Evolutionary conservation across 352 stramenopile species (phyloP), one percentile per base, ranked within the genome.

Genomic region (Globisporangium heterothallicum): DNA sequence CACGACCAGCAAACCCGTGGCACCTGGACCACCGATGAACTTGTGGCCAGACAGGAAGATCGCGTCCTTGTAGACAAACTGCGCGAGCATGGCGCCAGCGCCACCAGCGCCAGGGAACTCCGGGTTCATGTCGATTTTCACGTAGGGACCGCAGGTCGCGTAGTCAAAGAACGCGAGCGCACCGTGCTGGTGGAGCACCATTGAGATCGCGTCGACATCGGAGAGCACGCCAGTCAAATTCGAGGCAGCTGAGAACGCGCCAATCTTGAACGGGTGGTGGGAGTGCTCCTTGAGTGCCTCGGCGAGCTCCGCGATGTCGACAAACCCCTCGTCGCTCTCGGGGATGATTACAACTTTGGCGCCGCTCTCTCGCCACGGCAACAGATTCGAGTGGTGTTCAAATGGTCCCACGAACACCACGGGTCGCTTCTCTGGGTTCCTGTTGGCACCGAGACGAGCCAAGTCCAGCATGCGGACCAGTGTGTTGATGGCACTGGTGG

Each of bases 1-100:
- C 4, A 98, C 69, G 1, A 99, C 78, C n/a, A 99, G 74, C 5
- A 99, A 84, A 14, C 95, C 94, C 2, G 94, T 86, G 6, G 88
- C 93, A 10, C 86, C 88, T 0, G 88, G 84, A 6, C 96, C 97
- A 35, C 96, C 97, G 9, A 98, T 58, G 44, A 98, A 94, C 71
- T 99, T 99, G 81, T 99, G 97, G 3, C 89, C 87, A 2, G 81
- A 98, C 52, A 98, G 87, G 64, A 97, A 97, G 22, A 98, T 75
- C 0, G 95, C 96, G 72, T 98, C 95, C 59, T 98, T 97, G 49
- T 85, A 75, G 2, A 65, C 61, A 32, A 59, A 66, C 29, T 56
- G 60, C 4, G 57, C 56, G 13, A 38, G 26, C 5, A 58, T 16
- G 9, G 12, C 30, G 30, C 30, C 30, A 13, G 30, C 30, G 6